Evolutionary conservation across 2,329 filamentous ascomycete species (phyloP).

Genomic region (Fusarium sp.): DNA sequence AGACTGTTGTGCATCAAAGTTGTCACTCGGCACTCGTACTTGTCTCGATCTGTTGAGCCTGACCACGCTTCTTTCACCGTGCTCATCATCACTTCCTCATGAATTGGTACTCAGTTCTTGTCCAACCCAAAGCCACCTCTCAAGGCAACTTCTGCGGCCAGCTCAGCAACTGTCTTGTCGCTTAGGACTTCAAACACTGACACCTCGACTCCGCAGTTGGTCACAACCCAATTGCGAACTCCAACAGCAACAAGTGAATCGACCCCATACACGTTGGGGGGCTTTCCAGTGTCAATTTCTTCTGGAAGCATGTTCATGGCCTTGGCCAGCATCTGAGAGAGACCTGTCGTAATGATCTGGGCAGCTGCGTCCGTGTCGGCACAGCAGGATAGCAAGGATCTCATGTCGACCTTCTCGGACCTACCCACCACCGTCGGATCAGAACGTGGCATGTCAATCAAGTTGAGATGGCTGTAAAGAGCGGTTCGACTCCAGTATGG

Average conservation of each 20-base stretch:
- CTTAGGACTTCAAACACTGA: conserved; percentile 63
- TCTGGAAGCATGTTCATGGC: conserved; percentile 59
- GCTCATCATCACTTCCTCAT: neutral
- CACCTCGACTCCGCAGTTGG: conserved; percentile 58
- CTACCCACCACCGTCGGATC: conserved; percentile 40
- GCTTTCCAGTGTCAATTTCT: conserved; percentile 57
- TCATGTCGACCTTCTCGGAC: conserved; percentile 45
- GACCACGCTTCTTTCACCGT: neutral
- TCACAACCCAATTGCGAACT: conserved; percentile 63
- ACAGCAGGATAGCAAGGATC: conserved; percentile 49
- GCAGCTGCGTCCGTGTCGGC: conserved; percentile 46
- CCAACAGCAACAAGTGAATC: conserved; percentile 67
- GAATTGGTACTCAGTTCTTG: conserved; percentile 8
- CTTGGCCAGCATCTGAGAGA: conserved; percentile 57
- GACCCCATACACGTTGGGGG: conserved; percentile 61
- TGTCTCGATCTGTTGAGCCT: neutral
- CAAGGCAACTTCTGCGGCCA: conserved; percentile 53
- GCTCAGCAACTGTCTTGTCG: conserved; percentile 54
- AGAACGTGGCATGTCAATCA: conserved; percentile 58
- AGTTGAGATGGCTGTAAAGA: conserved; percentile 61
- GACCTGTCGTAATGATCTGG: conserved; percentile 51
- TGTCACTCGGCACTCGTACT: neutral
- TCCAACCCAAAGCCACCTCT: conserved; percentile 47
- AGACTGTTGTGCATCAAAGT: neutral
- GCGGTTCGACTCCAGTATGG: conserved; percentile 67